phyloP scores from a whole-genome alignment of 192 early-diverging fungal genomes.

The Spizellomyces punctatus region DNA sequence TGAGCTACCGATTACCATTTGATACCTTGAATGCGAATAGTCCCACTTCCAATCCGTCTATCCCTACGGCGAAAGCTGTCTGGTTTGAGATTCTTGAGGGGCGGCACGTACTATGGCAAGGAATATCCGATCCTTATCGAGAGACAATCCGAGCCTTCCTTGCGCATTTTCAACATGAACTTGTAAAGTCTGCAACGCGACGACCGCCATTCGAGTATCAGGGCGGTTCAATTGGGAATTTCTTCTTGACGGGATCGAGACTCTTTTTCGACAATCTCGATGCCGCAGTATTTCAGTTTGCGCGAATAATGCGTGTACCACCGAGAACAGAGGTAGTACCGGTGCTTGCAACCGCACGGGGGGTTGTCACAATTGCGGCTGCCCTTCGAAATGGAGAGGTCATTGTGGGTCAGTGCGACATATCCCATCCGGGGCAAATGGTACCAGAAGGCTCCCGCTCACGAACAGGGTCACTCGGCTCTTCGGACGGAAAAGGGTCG shows the following conservation, averaged over 20 bases:
- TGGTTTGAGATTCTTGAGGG: slow-evolving; percentile 77
- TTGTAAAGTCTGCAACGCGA: slow-evolving; percentile 16
- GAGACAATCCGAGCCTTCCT: slow-evolving; percentile 76
- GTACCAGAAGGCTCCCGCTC: slow-evolving; percentile 24
- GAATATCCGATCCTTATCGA: slow-evolving; percentile 46
- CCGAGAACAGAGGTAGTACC: slow-evolving; percentile 69
- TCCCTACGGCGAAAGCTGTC: slow-evolving; percentile 60
- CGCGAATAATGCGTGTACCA: slow-evolving; percentile 67
- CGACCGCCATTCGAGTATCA: slow-evolving; percentile 71
- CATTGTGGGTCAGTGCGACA: slow-evolving; percentile 74
- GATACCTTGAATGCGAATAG: slow-evolving; percentile 48
- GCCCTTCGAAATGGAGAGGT: slow-evolving; percentile 64
- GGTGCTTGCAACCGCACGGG: slow-evolving; percentile 59
- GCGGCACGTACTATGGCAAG: slow-evolving; percentile 61
- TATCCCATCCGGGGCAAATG: slow-evolving; percentile 65
- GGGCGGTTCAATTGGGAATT: slow-evolving; percentile 76
- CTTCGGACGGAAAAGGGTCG: neutral
- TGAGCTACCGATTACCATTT: slow-evolving; percentile 69
- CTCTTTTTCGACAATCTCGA: slow-evolving; percentile 69
- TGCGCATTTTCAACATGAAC: slow-evolving; percentile 61
- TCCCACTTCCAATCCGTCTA: neutral
- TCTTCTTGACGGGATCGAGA: slow-evolving; percentile 76
- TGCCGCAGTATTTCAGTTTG: slow-evolving; percentile 75
- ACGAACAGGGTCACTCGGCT: slow-evolving; percentile 32
- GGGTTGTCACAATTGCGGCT: slow-evolving; percentile 60